phyloP scores from a whole-genome alignment of 495 filamentous ascomycete genomes.

The Trypethelium eluteriae region DNA sequence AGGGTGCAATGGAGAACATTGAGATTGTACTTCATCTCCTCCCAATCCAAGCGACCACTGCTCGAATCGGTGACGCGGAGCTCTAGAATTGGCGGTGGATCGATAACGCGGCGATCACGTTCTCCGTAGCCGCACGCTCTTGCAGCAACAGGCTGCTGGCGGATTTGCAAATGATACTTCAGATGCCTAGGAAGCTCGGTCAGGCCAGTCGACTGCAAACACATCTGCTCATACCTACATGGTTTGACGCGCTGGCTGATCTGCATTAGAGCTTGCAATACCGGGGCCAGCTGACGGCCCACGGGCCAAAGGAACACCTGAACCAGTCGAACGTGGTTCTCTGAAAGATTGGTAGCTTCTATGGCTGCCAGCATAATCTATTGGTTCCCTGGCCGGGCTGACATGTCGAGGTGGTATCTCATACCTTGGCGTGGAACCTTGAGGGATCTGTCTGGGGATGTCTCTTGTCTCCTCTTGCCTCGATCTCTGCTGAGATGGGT shows the following conservation, averaged over 20 bases:
- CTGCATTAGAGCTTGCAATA: background rate
- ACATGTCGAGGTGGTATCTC: background rate
- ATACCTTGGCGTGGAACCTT: constrained; percentile 13
- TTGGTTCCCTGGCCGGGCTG: background rate
- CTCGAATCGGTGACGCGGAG: constrained; percentile 64
- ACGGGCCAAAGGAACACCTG: constrained; percentile 13
- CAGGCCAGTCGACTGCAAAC: constrained; percentile 19
- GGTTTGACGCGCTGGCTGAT: background rate
- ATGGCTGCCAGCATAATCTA: constrained; percentile 18
- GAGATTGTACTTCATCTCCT: constrained; percentile 57
- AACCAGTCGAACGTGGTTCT: constrained; percentile 22
- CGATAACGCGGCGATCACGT: constrained; percentile 84
- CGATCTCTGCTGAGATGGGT: background rate
- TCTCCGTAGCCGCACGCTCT: constrained; percentile 93
- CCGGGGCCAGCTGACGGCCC: background rate
- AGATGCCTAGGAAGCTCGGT: constrained; percentile 26
- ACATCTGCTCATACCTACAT: background rate
- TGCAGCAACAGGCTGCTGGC: constrained; percentile 85
- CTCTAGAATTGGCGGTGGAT: constrained; percentile 91
- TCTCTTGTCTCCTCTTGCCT: constrained; percentile 5
- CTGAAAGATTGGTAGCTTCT: constrained; percentile 29
- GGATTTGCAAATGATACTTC: constrained; percentile 53
- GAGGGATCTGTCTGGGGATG: constrained; percentile 11
- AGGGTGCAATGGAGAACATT: constrained; percentile 79
- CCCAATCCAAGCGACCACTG: constrained; percentile 34